Evolutionary conservation across 1,284 basidiomycete species (phyloP).

Genomic region (Tylopilus sp.): DNA sequence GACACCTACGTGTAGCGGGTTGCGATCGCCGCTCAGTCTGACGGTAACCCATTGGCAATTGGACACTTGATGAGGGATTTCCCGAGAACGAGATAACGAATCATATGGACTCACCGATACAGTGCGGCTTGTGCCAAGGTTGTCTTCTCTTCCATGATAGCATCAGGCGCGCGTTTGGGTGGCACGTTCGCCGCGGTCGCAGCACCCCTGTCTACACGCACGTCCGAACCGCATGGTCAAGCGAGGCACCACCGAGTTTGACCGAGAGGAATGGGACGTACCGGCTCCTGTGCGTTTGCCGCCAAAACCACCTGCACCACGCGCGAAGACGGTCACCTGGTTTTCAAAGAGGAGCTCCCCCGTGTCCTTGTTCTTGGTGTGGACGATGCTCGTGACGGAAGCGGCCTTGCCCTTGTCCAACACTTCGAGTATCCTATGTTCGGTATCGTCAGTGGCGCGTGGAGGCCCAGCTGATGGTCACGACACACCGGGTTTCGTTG

Average conservation of each 20-base stretch:
- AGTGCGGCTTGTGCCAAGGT: conserved; percentile 80
- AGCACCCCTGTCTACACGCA: conserved; percentile 76
- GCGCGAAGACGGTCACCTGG: conserved; percentile 90
- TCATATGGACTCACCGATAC: conserved; percentile 63
- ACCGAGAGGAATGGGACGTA: conserved; percentile 30
- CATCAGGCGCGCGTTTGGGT: conserved; percentile 83
- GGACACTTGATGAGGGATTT: conserved; percentile 4
- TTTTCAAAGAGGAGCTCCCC: conserved; percentile 90
- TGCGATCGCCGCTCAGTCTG: conserved; percentile 85
- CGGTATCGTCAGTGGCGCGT: conserved; percentile 2
- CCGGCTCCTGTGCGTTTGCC: conserved; percentile 85
- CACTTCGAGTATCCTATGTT: conserved; percentile 68
- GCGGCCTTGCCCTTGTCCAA: conserved; percentile 92
- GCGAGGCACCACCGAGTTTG: background rate
- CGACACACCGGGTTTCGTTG: conserved; percentile 65
- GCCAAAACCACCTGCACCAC: conserved; percentile 93
- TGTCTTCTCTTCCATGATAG: conserved; percentile 86
- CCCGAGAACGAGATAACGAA: background rate
- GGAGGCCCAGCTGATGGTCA: background rate
- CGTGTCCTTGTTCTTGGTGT: conserved; percentile 77
- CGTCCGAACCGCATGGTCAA: background rate
- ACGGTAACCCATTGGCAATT: background rate
- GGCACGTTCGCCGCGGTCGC: conserved; percentile 84
- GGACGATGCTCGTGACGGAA: conserved; percentile 75
- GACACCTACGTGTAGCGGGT: conserved; percentile 79